phyloP scores from a whole-genome alignment of 2,329 filamentous ascomycete species.

The Pestalotiopsis sp. region DNA sequence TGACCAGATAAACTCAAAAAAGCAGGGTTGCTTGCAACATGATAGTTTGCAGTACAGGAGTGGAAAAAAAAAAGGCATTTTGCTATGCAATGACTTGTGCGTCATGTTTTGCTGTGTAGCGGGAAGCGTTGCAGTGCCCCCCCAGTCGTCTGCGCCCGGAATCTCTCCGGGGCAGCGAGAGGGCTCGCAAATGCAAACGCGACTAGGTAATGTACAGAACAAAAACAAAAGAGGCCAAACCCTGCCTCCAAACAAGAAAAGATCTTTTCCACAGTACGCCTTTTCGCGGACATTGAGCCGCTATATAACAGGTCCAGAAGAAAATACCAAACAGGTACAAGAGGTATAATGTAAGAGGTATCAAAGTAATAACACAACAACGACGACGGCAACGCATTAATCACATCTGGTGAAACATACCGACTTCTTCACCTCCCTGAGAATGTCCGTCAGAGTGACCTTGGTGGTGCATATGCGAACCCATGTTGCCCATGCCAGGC shows the following conservation, averaged over 20 bases:
- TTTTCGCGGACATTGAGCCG: constrained; percentile 32
- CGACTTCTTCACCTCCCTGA: constrained; percentile 81
- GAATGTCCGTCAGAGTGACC: constrained; percentile 68
- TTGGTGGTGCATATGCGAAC: constrained; percentile 72
- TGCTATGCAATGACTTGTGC: constrained; percentile 35
- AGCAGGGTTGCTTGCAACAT: constrained; percentile 20
- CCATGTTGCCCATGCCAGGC: constrained; percentile 68
- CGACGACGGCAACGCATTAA: constrained; percentile 39
- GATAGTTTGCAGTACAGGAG: constrained; percentile 27
- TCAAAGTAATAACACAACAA: constrained; percentile 37
- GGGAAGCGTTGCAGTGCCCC: constrained; percentile 37
- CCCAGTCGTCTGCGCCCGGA: constrained; percentile 29
- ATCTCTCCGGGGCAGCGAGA: constrained; percentile 27
- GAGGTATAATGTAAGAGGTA: constrained; percentile 38
- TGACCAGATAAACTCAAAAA: background rate
- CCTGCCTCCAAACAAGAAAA: constrained; percentile 7
- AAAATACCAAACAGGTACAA: constrained; percentile 30
- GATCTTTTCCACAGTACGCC: constrained; percentile 37
- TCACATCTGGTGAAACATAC: constrained; percentile 98
- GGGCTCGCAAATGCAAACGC: constrained; percentile 38
- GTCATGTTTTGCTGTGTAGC: constrained; percentile 39
- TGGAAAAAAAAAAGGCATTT: constrained; percentile 18
- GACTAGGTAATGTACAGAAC: constrained; percentile 60
- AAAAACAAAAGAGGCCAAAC: constrained; percentile 42
- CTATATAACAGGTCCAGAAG: constrained; percentile 37